Percentiles rank a stretch among this genome's conserved stretches.
These are phyloP conservation scores for Trametes polyzona DNA, from an alignment of 1,284 basidiomycete species.

Conservation along the genomic window DNA sequence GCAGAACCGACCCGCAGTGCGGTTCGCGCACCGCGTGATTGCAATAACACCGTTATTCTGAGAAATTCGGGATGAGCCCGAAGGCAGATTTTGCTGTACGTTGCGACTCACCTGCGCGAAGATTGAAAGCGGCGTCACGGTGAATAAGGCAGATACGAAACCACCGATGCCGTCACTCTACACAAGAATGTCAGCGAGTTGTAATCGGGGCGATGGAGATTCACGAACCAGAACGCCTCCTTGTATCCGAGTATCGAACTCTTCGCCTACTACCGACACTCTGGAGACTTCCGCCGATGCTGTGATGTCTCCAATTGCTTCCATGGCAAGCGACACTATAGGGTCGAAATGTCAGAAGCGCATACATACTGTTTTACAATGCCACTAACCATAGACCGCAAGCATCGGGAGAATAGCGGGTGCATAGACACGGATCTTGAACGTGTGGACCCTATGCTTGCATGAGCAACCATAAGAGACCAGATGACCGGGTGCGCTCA, in stretches of 20 bases:
- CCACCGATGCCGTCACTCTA: slow-evolving; percentile 77
- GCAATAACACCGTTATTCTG: slow-evolving; percentile 84
- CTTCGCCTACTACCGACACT: slow-evolving; percentile 65
- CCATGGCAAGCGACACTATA: slow-evolving; percentile 74
- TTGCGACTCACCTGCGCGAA: slow-evolving; percentile 65
- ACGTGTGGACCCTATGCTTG: slow-evolving; percentile 66
- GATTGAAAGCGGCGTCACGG: slow-evolving; percentile 78
- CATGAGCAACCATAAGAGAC: slow-evolving; percentile 1
- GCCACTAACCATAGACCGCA: slow-evolving; percentile 68
- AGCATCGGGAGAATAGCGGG: slow-evolving; percentile 85
- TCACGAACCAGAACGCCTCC: slow-evolving; percentile 76
- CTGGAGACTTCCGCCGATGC: slow-evolving; percentile 83
- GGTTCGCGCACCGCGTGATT: slow-evolving; percentile 78
- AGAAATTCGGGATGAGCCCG: slow-evolving; percentile 51
- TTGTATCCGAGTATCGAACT: slow-evolving; percentile 82
- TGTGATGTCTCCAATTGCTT: slow-evolving; percentile 87
- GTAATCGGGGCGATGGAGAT: background rate
- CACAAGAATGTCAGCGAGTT: background rate
- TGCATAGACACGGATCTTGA: slow-evolving; percentile 79
- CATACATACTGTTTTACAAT: background rate
- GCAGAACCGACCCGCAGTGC: slow-evolving; percentile 73
- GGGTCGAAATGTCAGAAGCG: background rate
- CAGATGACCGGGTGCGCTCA: slow-evolving; percentile 18
- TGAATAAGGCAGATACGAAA: slow-evolving; percentile 78
- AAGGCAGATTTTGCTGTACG: too few species aligned